Evolutionary conservation across 495 filamentous ascomycete species (phyloP).

Genomic region (Hypoxylon subgilvum): DNA sequence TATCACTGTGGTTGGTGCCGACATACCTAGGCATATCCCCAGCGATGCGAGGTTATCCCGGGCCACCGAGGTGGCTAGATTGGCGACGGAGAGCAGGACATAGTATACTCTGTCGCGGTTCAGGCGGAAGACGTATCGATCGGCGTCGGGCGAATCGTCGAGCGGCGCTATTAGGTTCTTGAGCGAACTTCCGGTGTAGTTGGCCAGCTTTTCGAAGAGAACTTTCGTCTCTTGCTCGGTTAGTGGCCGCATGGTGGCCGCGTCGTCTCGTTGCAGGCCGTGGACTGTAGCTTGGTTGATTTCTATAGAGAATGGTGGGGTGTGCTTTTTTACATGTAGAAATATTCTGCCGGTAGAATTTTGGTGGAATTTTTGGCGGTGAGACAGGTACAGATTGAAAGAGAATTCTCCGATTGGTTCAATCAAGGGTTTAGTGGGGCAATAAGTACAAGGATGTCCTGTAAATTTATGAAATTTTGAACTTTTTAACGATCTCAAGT

Average conservation of each 20-base stretch:
- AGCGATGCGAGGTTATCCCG: conserved; percentile 79
- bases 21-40: conserved; percentile 76
- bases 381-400: conserved; percentile 5
- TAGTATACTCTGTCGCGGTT: conserved; percentile 85
- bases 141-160: conserved; percentile 63
- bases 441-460: conserved; percentile 6
- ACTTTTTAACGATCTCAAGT: conserved; percentile 18
- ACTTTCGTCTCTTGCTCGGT: conserved; percentile 74
- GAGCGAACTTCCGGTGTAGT: conserved; percentile 79
- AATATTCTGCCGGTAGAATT: conserved; percentile 38
- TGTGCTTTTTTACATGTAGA: conserved; percentile 28
- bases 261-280: conserved; percentile 9
- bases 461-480: conserved; percentile 31
- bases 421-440: neutral
- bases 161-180: conserved; percentile 78
- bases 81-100: conserved; percentile 81
- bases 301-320: conserved; percentile 23
- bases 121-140: conserved; percentile 86
- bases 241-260: conserved; percentile 68
- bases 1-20: neutral
- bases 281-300: no score
- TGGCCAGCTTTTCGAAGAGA: conserved; percentile 83
- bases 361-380: conserved; percentile 41
- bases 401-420: conserved; percentile 35
- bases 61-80: conserved; percentile 82